Base-by-base conservation (phyloP, 768 basidiomycete genomes). In the Calocera cornea region DNA sequence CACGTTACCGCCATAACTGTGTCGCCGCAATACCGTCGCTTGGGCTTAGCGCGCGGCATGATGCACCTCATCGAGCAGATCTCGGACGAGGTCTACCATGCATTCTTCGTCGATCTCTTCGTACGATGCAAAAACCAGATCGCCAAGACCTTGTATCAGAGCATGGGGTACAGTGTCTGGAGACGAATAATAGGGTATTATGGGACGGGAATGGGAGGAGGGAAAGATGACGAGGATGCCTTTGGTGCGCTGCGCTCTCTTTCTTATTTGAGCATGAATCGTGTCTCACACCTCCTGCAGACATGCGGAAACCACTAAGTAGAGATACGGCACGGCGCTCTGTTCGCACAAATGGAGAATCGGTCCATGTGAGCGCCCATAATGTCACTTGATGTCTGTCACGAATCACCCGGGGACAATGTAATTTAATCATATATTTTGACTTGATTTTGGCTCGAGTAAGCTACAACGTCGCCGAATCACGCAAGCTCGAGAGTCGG, bases 1-100 rank as follows among this genome's bases (percentile, higher is more conserved):
- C 97, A 98, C 73, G 87, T 98, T 72, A 97, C 95, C 0, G 95
- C 95, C 0, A 80, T 99, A 64, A 92, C 94, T 3, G 93, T 99
- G 66, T 90, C 94, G 0, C 97, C 97, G 14, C 87, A 91, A 72
- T 97, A 92, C 77, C 89, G 97, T 44, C 87, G 90, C 1, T 83
- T 97, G 1, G 86, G 86, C 1, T 86, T 98, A 50, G 95, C 92
- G 0, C 84, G 86, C 71, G 86, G 84, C 75, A 88, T 98, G 84
- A 92, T 95, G 85, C 75, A 80, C 69, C 80, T 90, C 63, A 87
- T 99, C 50, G 95, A 98, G 76, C 81, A 83, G 71, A 87, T 92
- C 8, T 92, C 91, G 0, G 88, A 94, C 75, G 82, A 86, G 68
- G 82, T 82, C 29, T 90, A 93, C 80, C 84, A 84, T 69, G 90